A percentile compares a stretch with the other conserved stretches of the same genome.
Evolutionary conservation across 2,329 filamentous ascomycete genomes (phyloP).

Genomic region (Sordariomycetes sp.): DNA sequence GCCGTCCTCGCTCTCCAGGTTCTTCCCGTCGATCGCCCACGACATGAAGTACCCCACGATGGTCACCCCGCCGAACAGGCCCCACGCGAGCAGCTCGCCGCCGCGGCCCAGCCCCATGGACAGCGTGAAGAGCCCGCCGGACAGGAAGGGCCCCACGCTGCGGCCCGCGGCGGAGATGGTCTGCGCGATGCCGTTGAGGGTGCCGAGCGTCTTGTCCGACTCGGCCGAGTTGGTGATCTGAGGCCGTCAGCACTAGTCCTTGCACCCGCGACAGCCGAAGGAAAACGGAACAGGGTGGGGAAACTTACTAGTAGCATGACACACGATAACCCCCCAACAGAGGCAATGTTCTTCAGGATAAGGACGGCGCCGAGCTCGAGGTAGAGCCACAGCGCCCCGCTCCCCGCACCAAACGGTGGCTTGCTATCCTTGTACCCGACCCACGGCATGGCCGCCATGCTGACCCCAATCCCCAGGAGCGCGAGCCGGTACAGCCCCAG

Average conservation of each 20-base stretch:
- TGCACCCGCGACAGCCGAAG: too few species aligned
- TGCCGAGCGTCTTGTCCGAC: slow-evolving; percentile 74
- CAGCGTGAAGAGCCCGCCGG: slow-evolving; percentile 75
- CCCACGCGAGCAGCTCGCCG: slow-evolving; percentile 79
- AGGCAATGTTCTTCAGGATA: slow-evolving; percentile 80
- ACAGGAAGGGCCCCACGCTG: slow-evolving; percentile 79
- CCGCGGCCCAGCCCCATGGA: slow-evolving; percentile 64
- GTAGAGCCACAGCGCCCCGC: slow-evolving; percentile 62
- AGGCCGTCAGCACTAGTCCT: background rate
- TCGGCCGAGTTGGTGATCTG: slow-evolving; percentile 91
- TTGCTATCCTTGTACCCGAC: slow-evolving; percentile 63
- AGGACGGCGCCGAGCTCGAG: slow-evolving; percentile 70
- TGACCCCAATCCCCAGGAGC: slow-evolving; percentile 67
- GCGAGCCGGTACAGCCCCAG: slow-evolving; percentile 72
- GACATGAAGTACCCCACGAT: slow-evolving; percentile 72
- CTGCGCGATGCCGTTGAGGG: slow-evolving; percentile 87
- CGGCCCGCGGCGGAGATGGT: slow-evolving; percentile 85
- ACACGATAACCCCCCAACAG: slow-evolving; percentile 82
- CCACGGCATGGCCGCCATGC: slow-evolving; percentile 83
- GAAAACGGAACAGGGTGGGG: background rate
- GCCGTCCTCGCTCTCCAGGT: slow-evolving; percentile 47
- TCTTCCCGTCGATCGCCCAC: slow-evolving; percentile 60
- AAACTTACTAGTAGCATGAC: slow-evolving; percentile 69
- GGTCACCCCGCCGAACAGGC: slow-evolving; percentile 73
- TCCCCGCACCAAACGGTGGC: slow-evolving; percentile 44